These are phyloP conservation scores for Termitomyces sp. DNA, from an alignment of 768 basidiomycete genomes.

Conservation along the genomic window DNA sequence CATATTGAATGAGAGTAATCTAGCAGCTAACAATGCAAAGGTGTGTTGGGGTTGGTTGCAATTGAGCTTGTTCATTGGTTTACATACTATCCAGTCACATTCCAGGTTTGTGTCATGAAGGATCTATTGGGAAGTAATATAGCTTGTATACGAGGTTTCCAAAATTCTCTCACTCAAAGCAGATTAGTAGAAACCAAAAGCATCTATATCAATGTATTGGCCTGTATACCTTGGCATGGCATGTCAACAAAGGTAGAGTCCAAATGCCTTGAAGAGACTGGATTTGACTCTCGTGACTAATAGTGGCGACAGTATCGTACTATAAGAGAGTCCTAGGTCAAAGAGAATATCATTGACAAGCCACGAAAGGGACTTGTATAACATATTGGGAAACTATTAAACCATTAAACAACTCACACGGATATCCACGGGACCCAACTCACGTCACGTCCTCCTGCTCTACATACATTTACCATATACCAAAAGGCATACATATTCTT, in stretches of 20 bases:
- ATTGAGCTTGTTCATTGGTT: background rate
- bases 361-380: background rate
- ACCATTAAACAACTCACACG: background rate
- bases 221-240: background rate
- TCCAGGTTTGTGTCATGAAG: background rate
- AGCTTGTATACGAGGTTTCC: background rate
- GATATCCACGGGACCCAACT: background rate
- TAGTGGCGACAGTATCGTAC: background rate
- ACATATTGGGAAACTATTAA: background rate
- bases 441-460: background rate
- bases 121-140: background rate
- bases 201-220: too few relatives aligned
- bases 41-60: background rate
- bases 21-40: background rate
- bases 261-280: background rate
- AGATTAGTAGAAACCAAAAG: too few relatives aligned
- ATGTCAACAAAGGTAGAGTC: background rate
- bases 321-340: background rate
- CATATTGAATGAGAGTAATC: background rate
- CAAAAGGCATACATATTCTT: background rate
- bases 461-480: background rate
- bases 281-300: background rate
- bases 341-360: background rate
- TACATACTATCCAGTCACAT: background rate
- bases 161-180: too few relatives aligned